phyloP scores from a whole-genome alignment of 2,329 filamentous ascomycete species.

The Pseudocercospora fuligena region DNA sequence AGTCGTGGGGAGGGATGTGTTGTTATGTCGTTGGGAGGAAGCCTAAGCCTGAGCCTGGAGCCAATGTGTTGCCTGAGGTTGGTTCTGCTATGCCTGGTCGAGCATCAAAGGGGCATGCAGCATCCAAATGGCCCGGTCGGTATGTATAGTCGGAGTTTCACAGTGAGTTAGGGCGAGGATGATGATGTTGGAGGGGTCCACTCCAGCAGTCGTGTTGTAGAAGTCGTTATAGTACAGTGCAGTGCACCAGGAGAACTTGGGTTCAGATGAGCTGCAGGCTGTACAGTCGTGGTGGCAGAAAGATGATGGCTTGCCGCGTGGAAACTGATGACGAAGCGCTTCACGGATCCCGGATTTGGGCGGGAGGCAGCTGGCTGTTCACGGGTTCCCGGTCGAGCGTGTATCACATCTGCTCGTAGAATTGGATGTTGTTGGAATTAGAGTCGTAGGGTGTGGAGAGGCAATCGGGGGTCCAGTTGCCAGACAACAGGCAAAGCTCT shows the following conservation, averaged over 20 bases:
- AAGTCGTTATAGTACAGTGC: neutral
- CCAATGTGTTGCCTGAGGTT: slow-evolving; percentile 28
- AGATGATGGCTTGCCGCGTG: slow-evolving; percentile 5
- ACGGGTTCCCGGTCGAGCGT: slow-evolving; percentile 9
- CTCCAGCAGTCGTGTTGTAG: neutral
- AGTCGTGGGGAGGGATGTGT: slow-evolving; percentile 13
- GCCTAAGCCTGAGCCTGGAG: slow-evolving; percentile 16
- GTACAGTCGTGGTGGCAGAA: neutral
- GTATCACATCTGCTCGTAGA: slow-evolving; percentile 8
- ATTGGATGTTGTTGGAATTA: slow-evolving; percentile 7
- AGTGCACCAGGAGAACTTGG: too few species aligned
- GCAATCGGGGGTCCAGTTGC: neutral
- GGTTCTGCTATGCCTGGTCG: slow-evolving; percentile 22
- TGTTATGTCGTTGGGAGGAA: slow-evolving; percentile 11
- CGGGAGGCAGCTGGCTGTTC: slow-evolving; percentile 1
- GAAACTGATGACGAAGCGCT: slow-evolving; percentile 10
- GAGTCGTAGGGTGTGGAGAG: slow-evolving; percentile 6
- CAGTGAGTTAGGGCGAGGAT: slow-evolving; percentile 9
- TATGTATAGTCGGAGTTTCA: slow-evolving; percentile 1
- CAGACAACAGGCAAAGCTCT: neutral
- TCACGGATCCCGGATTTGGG: slow-evolving; percentile 3
- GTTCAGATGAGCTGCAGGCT: too few species aligned
- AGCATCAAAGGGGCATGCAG: slow-evolving; percentile 23
- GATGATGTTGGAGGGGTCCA: slow-evolving; percentile 17
- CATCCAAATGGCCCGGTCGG: slow-evolving; percentile 19